Conservation (phyloP, 1,284 basidiomycete genomes). For the Sporisorium sorghi region DNA sequence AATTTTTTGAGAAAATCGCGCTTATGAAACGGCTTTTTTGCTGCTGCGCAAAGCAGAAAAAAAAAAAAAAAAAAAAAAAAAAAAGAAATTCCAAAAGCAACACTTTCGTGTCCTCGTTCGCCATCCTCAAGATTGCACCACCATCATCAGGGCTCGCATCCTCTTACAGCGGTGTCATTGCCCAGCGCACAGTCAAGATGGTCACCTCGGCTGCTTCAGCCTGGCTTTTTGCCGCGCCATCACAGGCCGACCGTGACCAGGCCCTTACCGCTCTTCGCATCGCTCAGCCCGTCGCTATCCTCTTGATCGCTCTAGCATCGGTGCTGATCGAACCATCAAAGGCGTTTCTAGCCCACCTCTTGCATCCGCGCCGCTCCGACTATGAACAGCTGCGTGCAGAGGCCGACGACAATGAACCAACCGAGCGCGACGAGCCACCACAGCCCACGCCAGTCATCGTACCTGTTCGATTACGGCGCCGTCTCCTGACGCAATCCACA, state of each 20-base stretch:
- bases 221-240: slow-evolving; percentile 22
- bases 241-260: slow-evolving; percentile 25
- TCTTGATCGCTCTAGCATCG: slow-evolving; percentile 44
- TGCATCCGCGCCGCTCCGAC: slow-evolving; percentile 28
- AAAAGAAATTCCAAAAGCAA: neutral
- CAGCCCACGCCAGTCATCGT: slow-evolving; percentile 60
- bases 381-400: slow-evolving; percentile 37
- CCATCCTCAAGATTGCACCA: neutral
- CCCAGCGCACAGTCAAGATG: neutral
- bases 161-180: neutral
- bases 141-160: neutral
- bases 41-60: neutral
- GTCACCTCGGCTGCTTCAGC: slow-evolving; percentile 1
- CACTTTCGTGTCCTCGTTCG: neutral
- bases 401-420: slow-evolving; percentile 20
- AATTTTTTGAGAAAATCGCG: neutral
- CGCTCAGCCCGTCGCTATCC: slow-evolving; percentile 43
- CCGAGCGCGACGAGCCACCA: slow-evolving; percentile 23
- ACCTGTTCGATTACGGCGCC: slow-evolving; percentile 56
- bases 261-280: slow-evolving; percentile 46
- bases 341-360: slow-evolving; percentile 20
- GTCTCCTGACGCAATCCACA: slow-evolving; percentile 46
- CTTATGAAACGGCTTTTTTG: neutral
- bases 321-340: slow-evolving; percentile 37
- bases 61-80: neutral